phyloP scores from a whole-genome alignment of 495 filamentous ascomycete species.

The Daldinia bambusicola region DNA sequence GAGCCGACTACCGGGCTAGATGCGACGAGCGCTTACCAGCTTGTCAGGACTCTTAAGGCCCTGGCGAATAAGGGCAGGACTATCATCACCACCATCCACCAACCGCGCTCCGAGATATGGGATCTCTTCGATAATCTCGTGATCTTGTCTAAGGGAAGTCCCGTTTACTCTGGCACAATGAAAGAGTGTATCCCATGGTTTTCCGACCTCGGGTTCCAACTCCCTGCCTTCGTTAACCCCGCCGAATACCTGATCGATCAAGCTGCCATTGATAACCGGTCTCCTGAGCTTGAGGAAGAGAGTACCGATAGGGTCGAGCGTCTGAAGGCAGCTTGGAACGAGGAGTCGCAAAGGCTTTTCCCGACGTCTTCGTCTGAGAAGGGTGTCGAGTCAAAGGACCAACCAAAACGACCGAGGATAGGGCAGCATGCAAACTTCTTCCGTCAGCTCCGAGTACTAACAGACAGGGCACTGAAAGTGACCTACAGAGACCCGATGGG shows the following conservation, averaged over 20 bases:
- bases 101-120: conserved; percentile 81
- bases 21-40: conserved; percentile 78
- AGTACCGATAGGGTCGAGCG: conserved; percentile 65
- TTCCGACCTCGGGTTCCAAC: conserved; percentile 59
- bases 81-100: conserved; percentile 76
- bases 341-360: conserved; percentile 46
- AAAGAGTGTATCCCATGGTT: conserved; percentile 68
- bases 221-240: conserved; percentile 77
- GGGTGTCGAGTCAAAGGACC: conserved; percentile 2
- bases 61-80: conserved; percentile 74
- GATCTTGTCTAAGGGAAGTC: conserved; percentile 69
- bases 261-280: conserved; percentile 74
- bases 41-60: conserved; percentile 72
- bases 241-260: conserved; percentile 78
- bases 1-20: conserved; percentile 81
- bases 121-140: conserved; percentile 74
- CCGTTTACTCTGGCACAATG: conserved; percentile 70
- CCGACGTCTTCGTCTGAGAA: conserved; percentile 14
- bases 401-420: conserved; percentile 27
- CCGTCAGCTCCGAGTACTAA: conserved; percentile 71
- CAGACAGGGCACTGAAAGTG: conserved; percentile 70
- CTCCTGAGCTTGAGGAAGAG: conserved; percentile 65
- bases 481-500: conserved; percentile 79
- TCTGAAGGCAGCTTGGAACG: conserved; percentile 65
- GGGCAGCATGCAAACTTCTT: conserved; percentile 57